These are phyloP conservation scores for Selaginella moellendorffii DNA, from an alignment of 75 land plant genomes.

Conservation along the genomic window DNA sequence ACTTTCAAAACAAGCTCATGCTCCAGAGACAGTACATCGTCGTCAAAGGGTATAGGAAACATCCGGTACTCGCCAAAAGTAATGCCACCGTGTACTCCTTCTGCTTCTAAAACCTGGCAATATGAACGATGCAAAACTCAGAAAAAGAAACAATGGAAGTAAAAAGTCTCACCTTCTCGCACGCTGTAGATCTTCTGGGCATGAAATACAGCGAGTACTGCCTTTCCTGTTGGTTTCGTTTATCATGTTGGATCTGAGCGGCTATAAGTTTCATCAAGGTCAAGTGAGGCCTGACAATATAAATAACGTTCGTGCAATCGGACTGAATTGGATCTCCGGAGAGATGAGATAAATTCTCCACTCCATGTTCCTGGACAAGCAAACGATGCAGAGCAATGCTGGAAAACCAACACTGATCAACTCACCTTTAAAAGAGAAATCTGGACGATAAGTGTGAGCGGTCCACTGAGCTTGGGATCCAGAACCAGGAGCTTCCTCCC, in stretches of 20 bases:
- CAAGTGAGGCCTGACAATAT: slow-evolving; percentile 50
- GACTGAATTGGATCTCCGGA: slow-evolving; percentile 58
- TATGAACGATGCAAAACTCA: no score
- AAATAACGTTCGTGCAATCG: slow-evolving; percentile 62
- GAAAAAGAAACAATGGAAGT: no score
- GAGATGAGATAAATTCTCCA: slow-evolving; percentile 61
- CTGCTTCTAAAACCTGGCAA: slow-evolving; percentile 71
- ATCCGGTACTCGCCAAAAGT: slow-evolving; percentile 83
- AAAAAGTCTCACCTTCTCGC: slow-evolving; percentile 62
- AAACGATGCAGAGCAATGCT: slow-evolving; percentile 1
- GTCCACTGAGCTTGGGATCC: slow-evolving; percentile 79
- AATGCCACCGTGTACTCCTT: slow-evolving; percentile 54
- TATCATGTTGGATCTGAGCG: slow-evolving; percentile 55
- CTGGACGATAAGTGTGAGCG: slow-evolving; percentile 61
- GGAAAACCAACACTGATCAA: not conserved
- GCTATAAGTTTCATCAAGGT: slow-evolving; percentile 61
- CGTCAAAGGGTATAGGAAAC: slow-evolving; percentile 75
- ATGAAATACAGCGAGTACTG: slow-evolving; percentile 71
- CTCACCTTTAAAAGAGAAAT: slow-evolving; percentile 67
- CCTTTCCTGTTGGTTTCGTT: slow-evolving; percentile 45
- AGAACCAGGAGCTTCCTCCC: slow-evolving; percentile 73
- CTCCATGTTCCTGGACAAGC: slow-evolving; percentile 59
- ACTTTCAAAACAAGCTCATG: slow-evolving; percentile 68
- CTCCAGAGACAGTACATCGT: slow-evolving; percentile 91
- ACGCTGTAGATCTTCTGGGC: slow-evolving; percentile 72